Base-by-base conservation (phyloP, 1,139 yeast species). In the Saccharomyces hybrid region DNA sequence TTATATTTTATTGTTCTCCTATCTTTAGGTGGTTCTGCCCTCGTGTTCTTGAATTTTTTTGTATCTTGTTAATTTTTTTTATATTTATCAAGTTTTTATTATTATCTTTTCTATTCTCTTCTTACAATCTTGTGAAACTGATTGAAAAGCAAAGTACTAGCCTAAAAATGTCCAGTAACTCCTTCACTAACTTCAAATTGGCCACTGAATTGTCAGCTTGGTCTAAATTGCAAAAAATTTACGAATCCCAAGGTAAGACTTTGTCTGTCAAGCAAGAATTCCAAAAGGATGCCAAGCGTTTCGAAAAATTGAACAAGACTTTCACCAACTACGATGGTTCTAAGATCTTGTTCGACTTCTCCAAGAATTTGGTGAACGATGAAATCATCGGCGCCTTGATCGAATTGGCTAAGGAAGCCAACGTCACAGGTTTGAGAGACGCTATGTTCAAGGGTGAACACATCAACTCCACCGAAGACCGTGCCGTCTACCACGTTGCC, bases 401-500 rank as follows among this genome's bases (percentile, higher is more conserved):
- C 61, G 79, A 82, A 69, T 82, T 93, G 70, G 98, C 98, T 64
- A 83, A 84, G 72, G 96, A 93, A 74, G 91, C 97, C 63, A 81
- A 84, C 57, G 91, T 93, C 62, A 96, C 89, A 71, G 74, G 79
- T 58, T 83, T 93, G 71, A 84, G 99, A 72, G 95, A 91, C 66
- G 88, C 81, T 57, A 84, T 93, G 89, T 93, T 93, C 71, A 81
- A 81, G 34, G 99, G 99, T 70, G 88, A 85, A 57, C 90, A 89
- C 76, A 90, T 93, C 79, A 93, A 93, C 79, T 81, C 83, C 75
- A 93, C 99, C 58, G 99, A 93, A 76, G 87, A 83, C 73, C 85
- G 99, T 73, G 98, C 99, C 42, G 99, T 93, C 54, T 93, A 80
- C 80, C 99, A 93, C 76, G 89, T 84, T 66, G 99, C 98, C 42